Base-by-base conservation (phyloP, 805 yeast genomes). In the Saccharomycopsis sp. region DNA sequence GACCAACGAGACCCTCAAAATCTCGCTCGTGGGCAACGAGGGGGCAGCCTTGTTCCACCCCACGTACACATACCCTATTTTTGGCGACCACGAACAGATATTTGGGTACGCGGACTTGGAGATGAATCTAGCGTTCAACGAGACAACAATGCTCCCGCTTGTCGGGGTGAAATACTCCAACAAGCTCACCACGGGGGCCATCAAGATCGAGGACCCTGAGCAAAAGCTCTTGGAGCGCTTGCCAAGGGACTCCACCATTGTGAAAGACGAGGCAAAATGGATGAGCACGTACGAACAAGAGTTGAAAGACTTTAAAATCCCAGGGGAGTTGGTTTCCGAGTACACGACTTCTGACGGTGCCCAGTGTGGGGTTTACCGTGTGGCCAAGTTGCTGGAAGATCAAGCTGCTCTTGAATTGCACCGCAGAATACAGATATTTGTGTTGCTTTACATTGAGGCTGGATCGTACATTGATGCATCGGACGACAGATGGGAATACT, bases 21-120 rank as follows among this genome's bases (percentile, higher is more conserved):
- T 86, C 5, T 75, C 74, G 3, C 54, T 78, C 33, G 82, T 81
- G 4, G 78, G 74, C 44, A 67, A 71, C 2, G 61, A 67, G 2
- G 77, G 77, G 0, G 71, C 77, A 2, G 73, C 79, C 16, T 64
- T 73, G 3, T 87, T 88, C 63, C 62, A 69, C 29, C 96, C 97
- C 0, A 54, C 63, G 10, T 87, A 85, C 62, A 89, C 97, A 1
- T 92, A 92, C 58, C 95, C 96, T 2, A 80, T 92, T 8, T 92
- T 75, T 65, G 97, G 97, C 4, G 95, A 87, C 36, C 71, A 86
- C 1, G 98, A 92, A 55, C 78, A 78, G 40, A 77, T 92, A 1
- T 85, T 78, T 54, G 98, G 98, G 2, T 92, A 75, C 57, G 70
- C 78, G 49, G 80, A 75, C 50, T 64, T 88, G 27, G 65, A 66